phyloP scores from a whole-genome alignment of 495 filamentous ascomycete genomes.

The Neurospora hispaniola region DNA sequence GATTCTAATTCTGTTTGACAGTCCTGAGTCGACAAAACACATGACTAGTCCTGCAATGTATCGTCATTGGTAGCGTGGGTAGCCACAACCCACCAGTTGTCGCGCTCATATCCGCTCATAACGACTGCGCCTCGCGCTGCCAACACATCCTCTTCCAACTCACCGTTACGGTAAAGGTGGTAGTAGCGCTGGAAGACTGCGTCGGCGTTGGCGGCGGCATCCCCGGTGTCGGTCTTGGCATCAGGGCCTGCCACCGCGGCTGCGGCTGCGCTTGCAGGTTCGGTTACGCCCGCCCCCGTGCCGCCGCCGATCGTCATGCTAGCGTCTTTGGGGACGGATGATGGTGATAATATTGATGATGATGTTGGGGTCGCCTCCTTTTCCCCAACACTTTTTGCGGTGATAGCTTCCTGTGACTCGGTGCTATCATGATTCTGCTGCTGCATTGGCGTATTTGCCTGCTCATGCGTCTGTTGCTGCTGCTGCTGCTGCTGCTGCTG shows the following conservation, averaged over 20 bases:
- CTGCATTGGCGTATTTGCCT: not conserved
- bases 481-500: not conserved
- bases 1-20: not conserved
- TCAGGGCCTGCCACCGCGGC: not conserved
- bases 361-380: conserved; percentile 4
- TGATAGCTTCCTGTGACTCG: conserved; percentile 1
- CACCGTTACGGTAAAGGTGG: conserved; percentile 79
- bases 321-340: conserved; percentile 1
- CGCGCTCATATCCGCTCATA: conserved; percentile 84
- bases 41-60: conserved; percentile 4
- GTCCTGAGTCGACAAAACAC: not conserved
- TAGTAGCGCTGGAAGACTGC: conserved; percentile 81
- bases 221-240: not conserved
- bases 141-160: conserved; percentile 71
- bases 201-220: conserved; percentile 18
- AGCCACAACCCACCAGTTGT: conserved; percentile 86
- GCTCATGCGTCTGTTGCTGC: not conserved
- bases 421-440: not conserved
- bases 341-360: not conserved
- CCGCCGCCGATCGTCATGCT: not conserved
- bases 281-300: not conserved
- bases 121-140: conserved; percentile 66
- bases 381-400: conserved; percentile 15
- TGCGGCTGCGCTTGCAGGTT: not conserved
- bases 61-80: conserved; percentile 13